Base-by-base conservation (phyloP, 2,329 filamentous ascomycete species). In the Diplodia corticola region DNA sequence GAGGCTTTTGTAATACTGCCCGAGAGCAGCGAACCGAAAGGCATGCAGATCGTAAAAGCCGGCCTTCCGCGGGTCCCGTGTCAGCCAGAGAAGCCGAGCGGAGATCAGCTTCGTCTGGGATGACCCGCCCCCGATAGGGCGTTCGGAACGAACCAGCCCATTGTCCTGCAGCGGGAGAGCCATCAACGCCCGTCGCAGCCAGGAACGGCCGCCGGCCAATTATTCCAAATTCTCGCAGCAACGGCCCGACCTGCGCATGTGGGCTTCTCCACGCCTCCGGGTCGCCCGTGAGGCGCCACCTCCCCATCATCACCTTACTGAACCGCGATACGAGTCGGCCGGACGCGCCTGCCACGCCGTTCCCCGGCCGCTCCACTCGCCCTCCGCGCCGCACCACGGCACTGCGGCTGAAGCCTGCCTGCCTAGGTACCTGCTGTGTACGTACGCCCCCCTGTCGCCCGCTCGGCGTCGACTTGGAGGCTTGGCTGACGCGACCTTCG, bases 1-100 rank as follows among this genome's bases (percentile, higher is more conserved):
- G 48, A 55, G 63, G 63, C 63, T 65, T 65, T 65, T 65, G 63
- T 65, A 65, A 65, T 65, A 65, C 61, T 48, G 55, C 40, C 57
- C 33, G 33, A 35, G 33, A 35, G 33, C 33, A 35, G 33, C 33
- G 33, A 35, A 35, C 33, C 33, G 33, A 35, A 35, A 35, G 57
- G 22, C 49, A 53, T 64, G 61, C 61, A 64, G 63, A 65, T 65
- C 57, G 55, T 48, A 48, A 60, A 61, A 61, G 57, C 57, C 63
- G 61, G 17, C 40, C 63, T 65, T 65, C 63, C 63, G 63, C 63
- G 63, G 63, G 22, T 65, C 63, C 63, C 63, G 63, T 64, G 28
- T 51, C 44, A 46, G 49, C 30, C 26, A 44, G 40, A 44, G 40
- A 44, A 44, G 40, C 40, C 40, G 40, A 44, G 57, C 9, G 22